Evolutionary conservation across 176 grass and related monocot genomes (phyloP), one percentile per base, ranked within the genome.

Genomic region (Carex parvula): DNA sequence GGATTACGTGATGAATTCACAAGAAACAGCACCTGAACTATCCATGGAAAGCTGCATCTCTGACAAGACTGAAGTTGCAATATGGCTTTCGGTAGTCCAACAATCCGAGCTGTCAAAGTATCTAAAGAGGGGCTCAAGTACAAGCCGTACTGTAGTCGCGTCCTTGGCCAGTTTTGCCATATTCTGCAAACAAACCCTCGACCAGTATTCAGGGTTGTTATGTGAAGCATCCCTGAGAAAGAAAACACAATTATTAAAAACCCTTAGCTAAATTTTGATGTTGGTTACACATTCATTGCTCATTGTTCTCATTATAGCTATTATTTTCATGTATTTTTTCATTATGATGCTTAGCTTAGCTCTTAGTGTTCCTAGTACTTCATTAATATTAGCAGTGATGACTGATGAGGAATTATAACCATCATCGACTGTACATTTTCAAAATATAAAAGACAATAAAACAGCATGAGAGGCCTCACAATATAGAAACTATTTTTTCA

Each of bases 141-240:
- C 87, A 73, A 87, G 88, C 18, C 93, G 83, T 54, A 95, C 85
- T 79, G 93, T 99, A 64, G 96, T 93, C 66, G 96, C 89, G 75
- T 94, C 96, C 84, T 88, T 90, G 12, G 96, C 96, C 58, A 99
- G 89, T 86, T 90, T 90, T 55, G 96, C 89, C 93, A 99, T 95
- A 87, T 99, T 95, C 60, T 84, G 81, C 76, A 99, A 95, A 83
- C 93, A 95, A 80, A 95, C 78, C 81, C 88, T 92, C 46, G 96
- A 88, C 96, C 96, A 99, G 29, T 95, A 88, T 15, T 77, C 75
- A 67, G 91, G 93, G 81, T 89, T 18, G 1, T 83, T 93, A 85
- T 88, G 90, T 63, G 85, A 92, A n/a, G 56, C 46, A 71, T 84
- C 82, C 96, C 96, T 99, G 86, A 26, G 32, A 67, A 82, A 78